Conservation (phyloP, 495 filamentous ascomycete species). For the Aspergillus hancockii region DNA sequence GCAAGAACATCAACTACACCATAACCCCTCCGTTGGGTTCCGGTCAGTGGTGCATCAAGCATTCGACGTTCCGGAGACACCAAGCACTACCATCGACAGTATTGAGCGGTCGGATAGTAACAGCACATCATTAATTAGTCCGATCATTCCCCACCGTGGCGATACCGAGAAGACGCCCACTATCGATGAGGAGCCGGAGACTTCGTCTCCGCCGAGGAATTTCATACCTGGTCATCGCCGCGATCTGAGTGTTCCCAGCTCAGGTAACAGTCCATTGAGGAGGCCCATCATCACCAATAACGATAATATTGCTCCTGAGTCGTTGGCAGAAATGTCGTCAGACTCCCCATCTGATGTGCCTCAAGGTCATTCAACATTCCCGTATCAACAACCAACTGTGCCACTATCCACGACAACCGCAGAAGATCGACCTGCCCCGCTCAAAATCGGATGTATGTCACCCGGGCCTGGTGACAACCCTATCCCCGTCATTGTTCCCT, state of each 20-base stretch:
- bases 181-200: slow-evolving; percentile 57
- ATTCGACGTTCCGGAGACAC: slow-evolving; percentile 66
- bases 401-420: slow-evolving; percentile 30
- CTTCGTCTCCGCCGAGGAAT: slow-evolving; percentile 29
- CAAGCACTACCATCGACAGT: slow-evolving; percentile 49
- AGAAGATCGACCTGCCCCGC: slow-evolving; percentile 45
- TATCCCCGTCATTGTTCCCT: slow-evolving; percentile 52
- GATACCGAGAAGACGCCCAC: slow-evolving; percentile 52
- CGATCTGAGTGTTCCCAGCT: slow-evolving; percentile 61
- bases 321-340: slow-evolving; percentile 47
- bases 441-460: slow-evolving; percentile 31
- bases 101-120: slow-evolving; percentile 63
- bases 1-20: slow-evolving; percentile 41
- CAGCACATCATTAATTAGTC: slow-evolving; percentile 66
- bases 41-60: slow-evolving; percentile 69
- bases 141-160: slow-evolving; percentile 59
- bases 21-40: slow-evolving; percentile 62
- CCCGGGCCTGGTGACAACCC: slow-evolving; percentile 14
- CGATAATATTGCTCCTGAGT: slow-evolving; percentile 35
- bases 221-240: slow-evolving; percentile 61
- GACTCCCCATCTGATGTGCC: slow-evolving; percentile 25
- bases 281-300: slow-evolving; percentile 52
- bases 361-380: slow-evolving; percentile 13
- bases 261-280: slow-evolving; percentile 63
- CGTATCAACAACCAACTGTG: slow-evolving; percentile 10